Percentiles rank a stretch among this genome's conserved stretches.
phyloP scores from a whole-genome alignment of 768 basidiomycete genomes.

The Tulasnella sp. region DNA sequence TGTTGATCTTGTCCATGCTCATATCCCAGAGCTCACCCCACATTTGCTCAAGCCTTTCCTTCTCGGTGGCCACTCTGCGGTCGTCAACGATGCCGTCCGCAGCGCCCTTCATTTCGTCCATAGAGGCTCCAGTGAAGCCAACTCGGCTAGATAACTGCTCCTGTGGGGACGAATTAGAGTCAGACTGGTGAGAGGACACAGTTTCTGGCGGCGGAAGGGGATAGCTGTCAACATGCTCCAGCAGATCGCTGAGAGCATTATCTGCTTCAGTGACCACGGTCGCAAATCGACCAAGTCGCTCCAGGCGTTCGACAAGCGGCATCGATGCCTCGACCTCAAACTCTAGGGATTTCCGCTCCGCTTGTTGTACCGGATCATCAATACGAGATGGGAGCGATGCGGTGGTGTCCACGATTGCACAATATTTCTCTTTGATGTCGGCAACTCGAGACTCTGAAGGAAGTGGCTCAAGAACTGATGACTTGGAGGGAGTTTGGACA shows the following conservation, averaged over 20 bases:
- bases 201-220: constrained; percentile 42
- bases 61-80: constrained; percentile 47
- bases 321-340: constrained; percentile 46
- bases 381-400: constrained; percentile 37
- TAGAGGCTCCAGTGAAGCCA: constrained; percentile 45
- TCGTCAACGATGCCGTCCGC: constrained; percentile 44
- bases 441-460: constrained; percentile 41
- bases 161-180: constrained; percentile 41
- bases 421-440: constrained; percentile 40
- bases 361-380: constrained; percentile 34
- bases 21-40: constrained; percentile 77
- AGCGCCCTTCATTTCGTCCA: constrained; percentile 39
- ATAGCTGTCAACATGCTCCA: constrained; percentile 80
- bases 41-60: constrained; percentile 59
- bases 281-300: constrained; percentile 45
- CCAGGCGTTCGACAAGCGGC: constrained; percentile 41
- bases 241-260: constrained; percentile 65
- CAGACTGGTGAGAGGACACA: constrained; percentile 40
- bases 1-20: constrained; percentile 50
- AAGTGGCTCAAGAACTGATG: constrained; percentile 27
- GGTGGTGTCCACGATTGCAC: constrained; percentile 37
- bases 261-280: constrained; percentile 49
- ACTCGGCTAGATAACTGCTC: constrained; percentile 57
- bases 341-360: constrained; percentile 53
- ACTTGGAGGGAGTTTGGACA: not conserved